Conservation (phyloP, 257 asterid genomes). For the Rauvolfia tetraphylla region DNA sequence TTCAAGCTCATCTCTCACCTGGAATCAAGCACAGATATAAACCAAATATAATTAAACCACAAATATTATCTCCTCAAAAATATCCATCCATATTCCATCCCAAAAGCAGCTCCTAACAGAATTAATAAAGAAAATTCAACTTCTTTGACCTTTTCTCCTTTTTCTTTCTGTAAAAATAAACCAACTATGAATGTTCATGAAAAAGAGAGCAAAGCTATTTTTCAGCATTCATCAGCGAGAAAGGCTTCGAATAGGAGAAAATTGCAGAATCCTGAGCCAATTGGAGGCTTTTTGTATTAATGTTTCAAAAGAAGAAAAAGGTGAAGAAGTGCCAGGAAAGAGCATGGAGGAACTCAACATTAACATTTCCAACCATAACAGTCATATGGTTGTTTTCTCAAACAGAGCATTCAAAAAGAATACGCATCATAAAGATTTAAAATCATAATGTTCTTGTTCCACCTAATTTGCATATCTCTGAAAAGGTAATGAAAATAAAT, state of each 20-base stretch:
- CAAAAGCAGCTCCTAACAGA: neutral
- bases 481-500: neutral
- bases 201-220: neutral
- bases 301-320: neutral
- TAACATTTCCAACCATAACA: neutral
- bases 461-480: neutral
- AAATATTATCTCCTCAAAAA: neutral
- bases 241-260: neutral
- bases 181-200: neutral
- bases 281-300: neutral
- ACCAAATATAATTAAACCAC: neutral
- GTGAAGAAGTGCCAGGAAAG: neutral
- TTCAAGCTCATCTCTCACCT: slow-evolving; percentile 97
- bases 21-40: slow-evolving; percentile 23
- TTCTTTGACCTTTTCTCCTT: neutral
- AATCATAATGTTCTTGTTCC: neutral
- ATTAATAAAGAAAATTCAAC: neutral
- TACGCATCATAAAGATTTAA: neutral
- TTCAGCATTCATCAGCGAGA: neutral
- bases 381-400: neutral
- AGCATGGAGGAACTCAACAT: neutral
- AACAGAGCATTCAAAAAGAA: neutral
- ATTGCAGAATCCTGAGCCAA: neutral
- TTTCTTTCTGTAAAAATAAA: neutral
- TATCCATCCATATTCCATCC: neutral